These are phyloP conservation scores for Ganoderma leucocontextum DNA, from an alignment of 1,284 basidiomycete genomes.

Conservation along the genomic window DNA sequence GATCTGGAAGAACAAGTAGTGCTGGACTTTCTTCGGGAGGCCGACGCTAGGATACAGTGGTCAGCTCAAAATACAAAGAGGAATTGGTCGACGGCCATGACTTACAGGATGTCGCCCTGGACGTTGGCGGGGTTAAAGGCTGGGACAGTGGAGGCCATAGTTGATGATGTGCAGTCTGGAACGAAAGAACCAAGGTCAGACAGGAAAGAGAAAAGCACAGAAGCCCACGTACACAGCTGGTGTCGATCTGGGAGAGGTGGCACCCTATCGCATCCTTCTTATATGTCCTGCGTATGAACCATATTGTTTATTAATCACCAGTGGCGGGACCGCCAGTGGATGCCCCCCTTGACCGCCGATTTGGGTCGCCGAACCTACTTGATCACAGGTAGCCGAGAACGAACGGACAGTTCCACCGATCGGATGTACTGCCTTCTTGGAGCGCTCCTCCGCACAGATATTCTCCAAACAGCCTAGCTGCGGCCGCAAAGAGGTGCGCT, in stretches of 20 bases:
- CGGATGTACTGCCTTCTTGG: background rate
- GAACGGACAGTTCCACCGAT: slow-evolving; percentile 4
- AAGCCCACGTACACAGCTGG: background rate
- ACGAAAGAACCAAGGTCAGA: background rate
- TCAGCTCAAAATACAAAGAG: slow-evolving; percentile 12
- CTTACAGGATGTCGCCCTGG: slow-evolving; percentile 59
- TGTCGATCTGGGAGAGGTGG: background rate
- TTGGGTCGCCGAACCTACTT: background rate
- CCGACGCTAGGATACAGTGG: slow-evolving; percentile 41
- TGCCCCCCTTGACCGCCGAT: background rate
- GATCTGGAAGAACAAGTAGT: slow-evolving; percentile 52
- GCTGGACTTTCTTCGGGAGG: slow-evolving; percentile 54
- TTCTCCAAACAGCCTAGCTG: background rate
- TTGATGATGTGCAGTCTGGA: slow-evolving; percentile 4
- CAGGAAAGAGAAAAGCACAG: background rate
- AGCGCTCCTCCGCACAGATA: background rate
- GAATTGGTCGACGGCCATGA: background rate
- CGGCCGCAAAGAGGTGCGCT: background rate
- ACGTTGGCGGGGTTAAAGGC: slow-evolving; percentile 50
- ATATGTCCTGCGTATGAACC: background rate
- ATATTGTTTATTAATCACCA: background rate
- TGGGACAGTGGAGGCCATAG: slow-evolving; percentile 24
- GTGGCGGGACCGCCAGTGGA: background rate
- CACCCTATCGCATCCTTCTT: background rate
- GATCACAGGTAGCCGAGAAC: slow-evolving; percentile 1